Percentiles rank a stretch among this genome's conserved stretches.
Conservation (phyloP, 2,329 filamentous ascomycete species). For the Pestalotiopsis sp. region DNA sequence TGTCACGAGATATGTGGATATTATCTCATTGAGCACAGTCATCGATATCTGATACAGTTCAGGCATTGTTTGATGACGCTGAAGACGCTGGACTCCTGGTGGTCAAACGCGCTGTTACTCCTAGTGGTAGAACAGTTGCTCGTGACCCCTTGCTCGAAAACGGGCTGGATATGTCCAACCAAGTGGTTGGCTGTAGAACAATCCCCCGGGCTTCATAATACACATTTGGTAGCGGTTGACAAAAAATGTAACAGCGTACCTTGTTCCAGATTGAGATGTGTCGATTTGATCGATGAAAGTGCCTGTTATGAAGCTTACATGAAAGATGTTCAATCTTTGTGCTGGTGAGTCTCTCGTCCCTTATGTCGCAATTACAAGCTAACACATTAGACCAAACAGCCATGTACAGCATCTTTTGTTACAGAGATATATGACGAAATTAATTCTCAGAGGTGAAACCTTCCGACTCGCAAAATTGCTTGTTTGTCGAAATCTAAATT, state of each 20-base stretch:
- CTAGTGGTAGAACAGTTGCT: constrained; percentile 14
- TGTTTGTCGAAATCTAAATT: not conserved
- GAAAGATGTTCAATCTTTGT: too few relatives aligned
- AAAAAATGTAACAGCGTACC: constrained; percentile 9
- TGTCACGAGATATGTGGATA: constrained; percentile 10
- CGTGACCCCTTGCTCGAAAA: constrained; percentile 1
- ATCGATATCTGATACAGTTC: not conserved
- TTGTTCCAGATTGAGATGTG: not conserved
- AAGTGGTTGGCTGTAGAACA: constrained; percentile 13
- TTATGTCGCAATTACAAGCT: too few relatives aligned
- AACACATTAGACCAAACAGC: too few relatives aligned
- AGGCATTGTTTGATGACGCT: not conserved
- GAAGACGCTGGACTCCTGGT: constrained; percentile 10
- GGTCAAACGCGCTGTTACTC: constrained; percentile 11
- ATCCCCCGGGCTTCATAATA: constrained; percentile 8
- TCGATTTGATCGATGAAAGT: not conserved
- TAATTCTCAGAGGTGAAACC: not conserved
- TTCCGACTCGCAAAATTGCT: not conserved
- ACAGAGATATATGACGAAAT: not conserved
- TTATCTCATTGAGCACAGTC: not conserved
- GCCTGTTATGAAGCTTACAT: too few relatives aligned
- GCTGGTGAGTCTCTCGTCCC: too few relatives aligned
- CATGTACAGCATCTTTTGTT: too few relatives aligned
- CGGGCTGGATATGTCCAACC: constrained; percentile 9
- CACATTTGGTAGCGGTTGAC: constrained; percentile 2